Evolutionary conservation across 257 asterid genomes (phyloP), one percentile per base, ranked within the genome.

Genomic region (Euphrasia confusa): DNA sequence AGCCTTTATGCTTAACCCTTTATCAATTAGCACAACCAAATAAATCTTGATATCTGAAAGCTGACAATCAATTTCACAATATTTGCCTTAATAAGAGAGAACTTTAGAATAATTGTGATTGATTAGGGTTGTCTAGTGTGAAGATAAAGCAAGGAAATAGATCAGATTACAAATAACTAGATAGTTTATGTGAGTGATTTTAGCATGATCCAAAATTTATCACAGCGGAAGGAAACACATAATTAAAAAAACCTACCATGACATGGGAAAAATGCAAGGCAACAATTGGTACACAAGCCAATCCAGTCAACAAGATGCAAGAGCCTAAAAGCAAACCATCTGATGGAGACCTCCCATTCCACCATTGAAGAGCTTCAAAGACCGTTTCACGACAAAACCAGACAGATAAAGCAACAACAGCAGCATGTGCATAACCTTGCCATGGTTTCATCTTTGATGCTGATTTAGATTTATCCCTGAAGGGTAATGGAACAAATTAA

Each of bases 281-380:
- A 64, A 89, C 89, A 66, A 93, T 89, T 4, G 99, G 99, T 44
- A 89, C 59, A 71, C 96, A 93, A 79, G 92, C 94, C 77, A 93
- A 77, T 68, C 96, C 97, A 42, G 78, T 75, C 81, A 90, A 74
- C 68, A 87, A 84, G 68, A 89, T 83, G 85, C 95, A 87, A 60
- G 88, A 74, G 39, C 99, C 99, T 70, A 93, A 76, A 63, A 89
- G 88, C 78, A 93, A 82, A 66, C 97, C 99, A 77, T 89, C 97
- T 53, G 97, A 83, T 60, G 99, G 99, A 73, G 94, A 77, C 78
- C 99, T 87, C 64, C 99, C 99, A 69, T 83, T 68, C 99, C 95
- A 93, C 97, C 99, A 93, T 54, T 83, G 99, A 70, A 93, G 96
- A 76, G 92, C 90, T 79, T 93, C 97, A 71, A 93, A 93, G 65